Evolutionary conservation across 2,329 filamentous ascomycete genomes (phyloP).

Genomic region (Drechslera avenae): DNA sequence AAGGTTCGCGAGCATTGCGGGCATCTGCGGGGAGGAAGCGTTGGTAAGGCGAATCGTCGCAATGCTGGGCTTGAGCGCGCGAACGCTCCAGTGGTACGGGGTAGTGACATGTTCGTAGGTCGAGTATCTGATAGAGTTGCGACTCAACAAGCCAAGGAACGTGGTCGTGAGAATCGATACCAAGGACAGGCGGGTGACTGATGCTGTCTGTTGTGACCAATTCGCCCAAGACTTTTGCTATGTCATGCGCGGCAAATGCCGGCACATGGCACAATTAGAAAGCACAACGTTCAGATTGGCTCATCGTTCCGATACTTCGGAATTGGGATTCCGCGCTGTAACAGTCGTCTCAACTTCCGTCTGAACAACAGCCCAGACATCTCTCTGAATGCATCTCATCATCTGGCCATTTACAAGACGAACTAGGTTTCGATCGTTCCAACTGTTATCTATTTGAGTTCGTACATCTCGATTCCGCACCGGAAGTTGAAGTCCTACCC

Average conservation of each 20-base stretch:
- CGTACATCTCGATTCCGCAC: no score
- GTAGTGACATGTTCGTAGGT: constrained; percentile 39
- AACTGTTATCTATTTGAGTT: no score
- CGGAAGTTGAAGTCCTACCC: no score
- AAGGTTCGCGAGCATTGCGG: constrained; percentile 55
- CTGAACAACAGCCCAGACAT: not conserved
- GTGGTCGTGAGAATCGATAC: constrained; percentile 12
- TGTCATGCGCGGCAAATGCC: constrained; percentile 34
- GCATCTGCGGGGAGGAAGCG: constrained; percentile 41
- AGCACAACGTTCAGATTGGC: constrained; percentile 24
- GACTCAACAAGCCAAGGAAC: not conserved
- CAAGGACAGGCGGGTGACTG: constrained; percentile 14
- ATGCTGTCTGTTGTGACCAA: constrained; percentile 19
- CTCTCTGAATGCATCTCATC: no score
- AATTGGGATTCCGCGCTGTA: constrained; percentile 10
- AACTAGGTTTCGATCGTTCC: no score
- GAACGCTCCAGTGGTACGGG: constrained; percentile 31
- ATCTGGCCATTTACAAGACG: no score
- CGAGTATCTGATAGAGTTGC: constrained; percentile 1
- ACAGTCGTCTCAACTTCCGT: not conserved
- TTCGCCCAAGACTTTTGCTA: constrained; percentile 28
- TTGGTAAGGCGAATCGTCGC: constrained; percentile 33
- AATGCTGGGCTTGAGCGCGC: constrained; percentile 32
- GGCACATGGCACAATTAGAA: constrained; percentile 22
- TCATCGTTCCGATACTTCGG: constrained; percentile 10